Percentiles rank a stretch among this genome's conserved stretches.
phyloP scores from a whole-genome alignment of 441 rosid genomes.

The Croton setiger region DNA sequence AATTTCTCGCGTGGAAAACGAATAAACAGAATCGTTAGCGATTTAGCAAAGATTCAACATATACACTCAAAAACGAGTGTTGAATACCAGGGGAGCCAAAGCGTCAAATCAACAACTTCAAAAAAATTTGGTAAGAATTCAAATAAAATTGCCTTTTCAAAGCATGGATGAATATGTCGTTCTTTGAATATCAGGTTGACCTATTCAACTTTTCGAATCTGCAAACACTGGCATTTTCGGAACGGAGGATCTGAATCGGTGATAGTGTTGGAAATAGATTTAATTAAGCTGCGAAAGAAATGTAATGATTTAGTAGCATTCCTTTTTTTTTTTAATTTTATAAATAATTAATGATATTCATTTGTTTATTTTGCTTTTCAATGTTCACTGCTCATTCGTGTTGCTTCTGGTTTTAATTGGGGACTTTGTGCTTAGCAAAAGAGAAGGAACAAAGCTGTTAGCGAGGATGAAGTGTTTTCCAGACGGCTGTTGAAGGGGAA shows the following conservation, averaged over 20 bases:
- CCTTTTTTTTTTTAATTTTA: not conserved
- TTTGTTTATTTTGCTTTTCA: not conserved
- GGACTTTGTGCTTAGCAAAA: not conserved
- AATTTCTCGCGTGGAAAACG: not conserved
- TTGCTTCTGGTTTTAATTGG: too few relatives aligned
- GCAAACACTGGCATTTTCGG: not conserved
- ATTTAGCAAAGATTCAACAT: not conserved
- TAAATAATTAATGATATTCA: not conserved
- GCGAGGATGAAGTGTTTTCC: conserved; percentile 34
- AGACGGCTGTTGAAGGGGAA: conserved; percentile 25
- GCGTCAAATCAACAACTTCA: not conserved
- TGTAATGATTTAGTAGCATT: not conserved
- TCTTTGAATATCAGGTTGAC: not conserved
- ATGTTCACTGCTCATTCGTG: not conserved
- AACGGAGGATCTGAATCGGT: not conserved
- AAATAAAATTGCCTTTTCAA: not conserved
- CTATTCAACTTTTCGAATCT: not conserved
- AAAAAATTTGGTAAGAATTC: not conserved
- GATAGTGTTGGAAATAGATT: not conserved
- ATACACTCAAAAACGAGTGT: not conserved
- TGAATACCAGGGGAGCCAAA: not conserved
- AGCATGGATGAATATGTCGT: not conserved
- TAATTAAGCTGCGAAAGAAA: not conserved
- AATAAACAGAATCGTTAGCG: not conserved
- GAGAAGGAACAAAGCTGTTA: conserved; percentile 15